Base-by-base conservation (phyloP, 495 filamentous ascomycete genomes). In the Halenospora varia region DNA sequence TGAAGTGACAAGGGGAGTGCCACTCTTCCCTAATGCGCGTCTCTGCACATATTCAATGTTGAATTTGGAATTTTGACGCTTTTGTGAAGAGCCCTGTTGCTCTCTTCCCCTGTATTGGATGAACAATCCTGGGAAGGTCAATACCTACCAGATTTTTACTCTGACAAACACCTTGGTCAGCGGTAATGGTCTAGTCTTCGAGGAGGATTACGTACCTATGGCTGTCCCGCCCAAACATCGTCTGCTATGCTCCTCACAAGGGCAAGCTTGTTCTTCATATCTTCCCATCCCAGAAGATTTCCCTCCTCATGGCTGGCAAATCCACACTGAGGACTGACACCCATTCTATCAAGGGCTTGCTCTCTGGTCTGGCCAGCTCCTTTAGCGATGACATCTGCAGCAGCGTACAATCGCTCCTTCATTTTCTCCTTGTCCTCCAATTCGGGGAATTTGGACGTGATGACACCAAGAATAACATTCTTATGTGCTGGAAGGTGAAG, bases 291-390 rank as follows among this genome's bases (percentile, higher is more conserved):
- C 41, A 90, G 73, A 8, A 80, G 77, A 57, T 90, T 64, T 86
- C 87, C 88, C 59, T 76, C 82, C 57, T 82, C 79, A 66, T 89
- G 86, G 25, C 83, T 88, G 44, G 86, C 87, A 68, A 92, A 92
- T n/a, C 89, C 89, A 69, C 88, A 92, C 75, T 92, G 88, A 0
- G 89, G 89, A 68, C 84, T 88, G 46, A 92, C 80, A 59, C 80
- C 80, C 39, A 90, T 74, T 61, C 87, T 81, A 68, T 86, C 78
- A 64, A 85, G 82, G 8, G 55, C 83, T 77, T 46, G 85, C 86
- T 0, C 88, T 87, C 57, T 82, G 75, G 55, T 62, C 45, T 53
- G 51, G 1, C 55, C 53, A 8, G 50, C 57, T 10, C 62, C 62
- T 22, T 60, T 59, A 9, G 59, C 59, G 25, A 65, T 56, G 3